phyloP scores from a whole-genome alignment of 176 grass and related monocot genomes.

The Carex scoparia region DNA sequence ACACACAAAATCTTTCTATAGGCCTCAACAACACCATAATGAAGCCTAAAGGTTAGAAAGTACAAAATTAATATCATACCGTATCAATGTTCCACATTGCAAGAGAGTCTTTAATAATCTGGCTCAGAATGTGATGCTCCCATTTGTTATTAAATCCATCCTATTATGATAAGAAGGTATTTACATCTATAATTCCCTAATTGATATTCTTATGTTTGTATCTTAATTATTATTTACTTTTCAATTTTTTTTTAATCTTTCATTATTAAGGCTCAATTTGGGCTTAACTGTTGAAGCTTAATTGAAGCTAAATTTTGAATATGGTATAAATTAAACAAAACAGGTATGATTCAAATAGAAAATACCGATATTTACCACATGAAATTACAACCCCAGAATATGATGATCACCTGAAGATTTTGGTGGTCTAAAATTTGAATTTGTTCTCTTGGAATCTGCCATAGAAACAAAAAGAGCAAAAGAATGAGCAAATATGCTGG shows the following conservation, averaged over 20 bases:
- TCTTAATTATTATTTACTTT: background rate
- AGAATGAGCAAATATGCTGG: background rate
- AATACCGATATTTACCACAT: background rate
- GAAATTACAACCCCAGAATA: background rate
- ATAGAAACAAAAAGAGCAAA: background rate
- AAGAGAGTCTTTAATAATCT: constrained; percentile 40
- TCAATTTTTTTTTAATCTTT: background rate
- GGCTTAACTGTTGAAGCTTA: background rate
- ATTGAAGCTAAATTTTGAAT: background rate
- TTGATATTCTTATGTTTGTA: background rate
- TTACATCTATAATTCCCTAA: background rate
- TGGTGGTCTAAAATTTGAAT: constrained; percentile 66
- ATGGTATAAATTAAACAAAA: background rate
- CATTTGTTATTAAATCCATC: constrained; percentile 84
- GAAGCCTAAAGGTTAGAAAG: background rate
- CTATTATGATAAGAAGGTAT: constrained; percentile 33
- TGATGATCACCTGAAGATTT: constrained; percentile 54
- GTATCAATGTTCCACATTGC: constrained; percentile 61
- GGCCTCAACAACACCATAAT: background rate
- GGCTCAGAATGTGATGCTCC: constrained; percentile 59
- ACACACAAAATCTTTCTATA: background rate
- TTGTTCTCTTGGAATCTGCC: constrained; percentile 65
- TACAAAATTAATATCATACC: constrained; percentile 36
- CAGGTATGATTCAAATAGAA: background rate
- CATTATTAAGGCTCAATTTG: background rate